Conservation (phyloP, 2,329 filamentous ascomycete genomes). For the Colletotrichum scovillei region DNA sequence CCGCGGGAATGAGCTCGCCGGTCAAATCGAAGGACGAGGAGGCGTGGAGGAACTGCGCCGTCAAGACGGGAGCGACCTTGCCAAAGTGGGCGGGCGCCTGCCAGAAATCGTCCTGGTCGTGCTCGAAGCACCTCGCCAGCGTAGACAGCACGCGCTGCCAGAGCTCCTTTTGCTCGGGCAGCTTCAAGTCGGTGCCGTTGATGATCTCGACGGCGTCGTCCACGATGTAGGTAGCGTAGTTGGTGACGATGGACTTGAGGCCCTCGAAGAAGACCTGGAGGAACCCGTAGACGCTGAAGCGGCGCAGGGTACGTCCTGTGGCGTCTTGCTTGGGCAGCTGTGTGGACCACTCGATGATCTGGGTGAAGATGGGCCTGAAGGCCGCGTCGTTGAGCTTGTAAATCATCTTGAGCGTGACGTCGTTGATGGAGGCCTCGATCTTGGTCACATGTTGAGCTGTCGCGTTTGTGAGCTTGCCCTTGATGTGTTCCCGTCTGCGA, state of each 20-base stretch:
- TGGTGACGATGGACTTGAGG: constrained; percentile 93
- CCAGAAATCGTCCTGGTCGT: constrained; percentile 97
- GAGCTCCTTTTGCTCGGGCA: constrained; percentile 64
- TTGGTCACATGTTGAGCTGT: constrained; percentile 61
- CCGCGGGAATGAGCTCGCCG: constrained; percentile 74
- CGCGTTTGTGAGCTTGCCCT: constrained; percentile 56
- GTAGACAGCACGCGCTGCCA: constrained; percentile 78
- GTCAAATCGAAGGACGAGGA: constrained; percentile 53
- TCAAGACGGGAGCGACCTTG: constrained; percentile 75
- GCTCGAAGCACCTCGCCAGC: constrained; percentile 80
- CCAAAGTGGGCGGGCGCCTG: constrained; percentile 89
- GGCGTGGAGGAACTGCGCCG: constrained; percentile 71
- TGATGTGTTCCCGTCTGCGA: constrained; percentile 65
- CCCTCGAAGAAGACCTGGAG: constrained; percentile 82
- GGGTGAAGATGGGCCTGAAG: constrained; percentile 91
- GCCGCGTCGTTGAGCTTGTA: constrained; percentile 96
- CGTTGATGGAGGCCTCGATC: constrained; percentile 72
- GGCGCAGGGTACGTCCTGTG: constrained; percentile 68
- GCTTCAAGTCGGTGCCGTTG: constrained; percentile 57
- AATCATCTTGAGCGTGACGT: constrained; percentile 86
- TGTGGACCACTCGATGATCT: constrained; percentile 85
- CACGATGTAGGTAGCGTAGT: constrained; percentile 87
- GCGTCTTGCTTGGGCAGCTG: constrained; percentile 71
- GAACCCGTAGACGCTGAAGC: constrained; percentile 85
- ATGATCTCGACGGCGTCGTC: constrained; percentile 79